Base-by-base conservation (phyloP, 257 asterid genomes). In the Henckelia pumila region DNA sequence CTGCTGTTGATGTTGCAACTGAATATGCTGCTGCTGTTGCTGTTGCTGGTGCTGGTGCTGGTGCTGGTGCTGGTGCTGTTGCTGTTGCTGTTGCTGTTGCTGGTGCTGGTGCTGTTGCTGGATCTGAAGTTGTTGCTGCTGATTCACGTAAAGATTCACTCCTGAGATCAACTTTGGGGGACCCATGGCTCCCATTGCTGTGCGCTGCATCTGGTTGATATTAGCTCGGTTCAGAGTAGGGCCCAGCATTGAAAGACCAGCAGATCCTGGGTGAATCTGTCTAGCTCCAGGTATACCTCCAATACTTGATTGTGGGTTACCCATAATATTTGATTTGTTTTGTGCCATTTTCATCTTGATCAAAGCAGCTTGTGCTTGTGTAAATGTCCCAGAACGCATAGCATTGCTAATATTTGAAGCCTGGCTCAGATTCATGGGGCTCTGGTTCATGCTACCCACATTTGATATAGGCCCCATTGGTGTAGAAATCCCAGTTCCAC, bases 151-250 rank as follows among this genome's bases (percentile, higher is more conserved):
- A 16, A 65, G 56, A 75, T 79, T 91, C 84, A 81, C 80, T 61
- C 87, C 95, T 0, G 89, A 72, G 81, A 83, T 80, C 80, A 88
- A 21, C 74, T 87, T 88, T 5, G 97, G 97, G 8, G 99, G 96
- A 40, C 95, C 97, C 99, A 91, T 88, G 63, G 85, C 88, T 25
- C 95, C 95, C 78, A 86, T 71, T 9, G 76, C 81, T 2, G 86
- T 66, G 20, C 95, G 82, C 72, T 85, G 97, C 88, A 93, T 84
- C 71, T 81, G 87, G 73, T 66, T 86, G 57, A 88, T 79, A 61
- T 76, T 85, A 66, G 85, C 89, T 19, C 97, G 90, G 78, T 74
- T 87, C 57, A 89, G 73, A 71, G 84, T 67, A 13, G 88, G 64
- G 44, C 88, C 78, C 59, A 84, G 70, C 92, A 90, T 86, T 14